phyloP scores from a whole-genome alignment of 2,329 filamentous ascomycete genomes.

The Clonostachys rhizophaga region DNA sequence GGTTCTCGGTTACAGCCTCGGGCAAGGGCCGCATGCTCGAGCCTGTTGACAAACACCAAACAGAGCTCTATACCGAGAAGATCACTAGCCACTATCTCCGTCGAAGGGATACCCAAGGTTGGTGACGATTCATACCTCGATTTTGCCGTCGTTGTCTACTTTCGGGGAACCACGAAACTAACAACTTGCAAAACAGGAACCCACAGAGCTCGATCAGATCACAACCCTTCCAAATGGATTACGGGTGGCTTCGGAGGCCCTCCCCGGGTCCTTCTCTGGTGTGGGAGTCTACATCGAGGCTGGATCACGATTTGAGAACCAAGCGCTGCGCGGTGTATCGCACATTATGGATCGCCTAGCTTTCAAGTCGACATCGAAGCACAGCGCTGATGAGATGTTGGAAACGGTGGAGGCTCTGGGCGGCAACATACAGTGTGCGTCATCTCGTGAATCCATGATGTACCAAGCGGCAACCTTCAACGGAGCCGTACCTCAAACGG shows the following conservation, averaged over 20 bases:
- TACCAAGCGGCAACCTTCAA: constrained; percentile 99
- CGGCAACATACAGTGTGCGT: constrained; percentile 95
- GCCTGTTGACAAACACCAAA: constrained; percentile 12
- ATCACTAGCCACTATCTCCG: constrained; percentile 22
- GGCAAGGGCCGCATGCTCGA: constrained; percentile 14
- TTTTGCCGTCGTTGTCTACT: neutral
- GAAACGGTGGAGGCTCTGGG: constrained; percentile 84
- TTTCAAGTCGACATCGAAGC: constrained; percentile 79
- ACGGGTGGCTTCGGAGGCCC: constrained; percentile 88
- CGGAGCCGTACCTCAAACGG: constrained; percentile 75
- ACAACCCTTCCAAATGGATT: constrained; percentile 89
- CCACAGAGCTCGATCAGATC: constrained; percentile 79
- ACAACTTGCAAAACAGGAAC: constrained; percentile 44
- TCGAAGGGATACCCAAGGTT: constrained; percentile 29
- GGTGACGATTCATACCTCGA: neutral
- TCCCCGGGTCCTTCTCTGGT: constrained; percentile 91
- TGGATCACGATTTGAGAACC: constrained; percentile 89
- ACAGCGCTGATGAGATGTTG: constrained; percentile 77
- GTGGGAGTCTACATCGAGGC: constrained; percentile 95
- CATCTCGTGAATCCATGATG: constrained; percentile 93
- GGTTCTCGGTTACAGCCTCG: constrained; percentile 20
- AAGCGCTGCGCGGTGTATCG: constrained; percentile 79
- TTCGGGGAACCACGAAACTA: neutral
- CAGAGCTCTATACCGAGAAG: constrained; percentile 13
- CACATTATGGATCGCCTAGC: constrained; percentile 95